Evolutionary conservation across 148 eudicot genomes (phyloP).

Genomic region (Persicaria maculosa): DNA sequence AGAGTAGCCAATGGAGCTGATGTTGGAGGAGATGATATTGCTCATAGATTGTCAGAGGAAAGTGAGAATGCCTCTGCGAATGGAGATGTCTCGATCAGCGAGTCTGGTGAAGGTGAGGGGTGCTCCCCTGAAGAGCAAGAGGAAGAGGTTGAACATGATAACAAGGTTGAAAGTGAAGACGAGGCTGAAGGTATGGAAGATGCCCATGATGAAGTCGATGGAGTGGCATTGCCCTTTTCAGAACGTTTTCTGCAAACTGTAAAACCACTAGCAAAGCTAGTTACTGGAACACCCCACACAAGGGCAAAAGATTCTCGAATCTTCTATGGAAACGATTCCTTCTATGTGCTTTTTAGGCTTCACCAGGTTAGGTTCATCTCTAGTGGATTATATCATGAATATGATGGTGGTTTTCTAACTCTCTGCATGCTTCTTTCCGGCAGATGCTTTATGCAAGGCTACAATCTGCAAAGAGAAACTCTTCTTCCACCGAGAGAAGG

Average conservation of each 20-base stretch:
- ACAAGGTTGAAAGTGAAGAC: conserved; percentile 86
- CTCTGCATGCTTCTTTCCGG: not conserved
- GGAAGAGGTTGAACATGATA: conserved; percentile 63
- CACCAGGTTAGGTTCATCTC: conserved; percentile 48
- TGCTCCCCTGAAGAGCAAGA: conserved; percentile 66
- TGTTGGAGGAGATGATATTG: conserved; percentile 52
- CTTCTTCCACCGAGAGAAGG: conserved; percentile 45
- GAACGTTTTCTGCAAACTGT: conserved; percentile 45
- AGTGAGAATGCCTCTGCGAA: conserved; percentile 74
- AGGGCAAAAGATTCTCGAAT: conserved; percentile 43
- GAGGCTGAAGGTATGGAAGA: conserved; percentile 45
- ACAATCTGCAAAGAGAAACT: conserved; percentile 56
- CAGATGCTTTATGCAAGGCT: conserved; percentile 76
- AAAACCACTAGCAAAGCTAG: conserved; percentile 74
- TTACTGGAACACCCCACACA: conserved; percentile 28
- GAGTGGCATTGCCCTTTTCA: conserved; percentile 31
- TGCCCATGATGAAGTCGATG: conserved; percentile 48
- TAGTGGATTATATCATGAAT: not conserved
- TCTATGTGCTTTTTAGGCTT: conserved; percentile 76
- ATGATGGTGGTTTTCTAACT: not conserved
- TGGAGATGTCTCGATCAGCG: conserved; percentile 70
- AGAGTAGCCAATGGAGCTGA: conserved; percentile 39
- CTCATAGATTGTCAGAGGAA: conserved; percentile 30
- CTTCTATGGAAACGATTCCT: conserved; percentile 79
- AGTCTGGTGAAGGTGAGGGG: conserved; percentile 69